Base-by-base conservation (phyloP, 2,329 filamentous ascomycete species). In the Fusarium sp. region DNA sequence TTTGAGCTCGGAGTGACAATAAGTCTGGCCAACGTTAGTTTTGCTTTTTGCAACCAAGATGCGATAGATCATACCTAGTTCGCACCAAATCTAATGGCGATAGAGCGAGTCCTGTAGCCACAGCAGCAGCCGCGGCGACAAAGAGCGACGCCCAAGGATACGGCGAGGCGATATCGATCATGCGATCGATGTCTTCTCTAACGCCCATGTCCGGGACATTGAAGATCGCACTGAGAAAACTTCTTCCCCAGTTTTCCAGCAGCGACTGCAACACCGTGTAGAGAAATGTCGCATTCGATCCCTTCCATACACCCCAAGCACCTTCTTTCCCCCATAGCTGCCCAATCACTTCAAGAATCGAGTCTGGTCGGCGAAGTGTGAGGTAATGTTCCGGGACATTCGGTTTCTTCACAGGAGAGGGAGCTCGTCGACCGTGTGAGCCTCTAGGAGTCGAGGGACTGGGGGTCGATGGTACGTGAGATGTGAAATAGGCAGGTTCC, bases 241-340 rank as follows among this genome's bases (percentile, higher is more conserved):
- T 96, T 77, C 95, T 90, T 15, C 95, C 93, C 91, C 97, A 99
- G 76, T 94, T 95, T 81, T 98, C 96, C 36, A 98, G 85, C 13
- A 97, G 92, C 17, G 94, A 94, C 71, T 95, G 90, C 24, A 98
- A 87, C 52, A 98, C 90, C 1, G 92, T 93, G 83, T 98, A 98
- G 56, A 98, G 87, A 79, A 98, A 99, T 3, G 95, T 97, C 20
- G 93, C 91, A 80, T 98, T 98, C 42, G 95, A 94, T 14, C 92
- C 91, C 82, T 98, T 98, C 95, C 96, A 99, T 10, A 98, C 91
- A 9, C 96, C 96, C 88, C 95, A 95, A 1, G 92, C 92, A 41
- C 95, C 94, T 80, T 97, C 96, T 76, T 93, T 96, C 54, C 92
- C 89, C 94, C 96, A 98, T 26, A 98, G 85, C 80, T 97, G 93